Evolutionary conservation across 176 grass and related monocot genomes (phyloP), one percentile per base, ranked within the genome.

Genomic region (Eleusine coracana): DNA sequence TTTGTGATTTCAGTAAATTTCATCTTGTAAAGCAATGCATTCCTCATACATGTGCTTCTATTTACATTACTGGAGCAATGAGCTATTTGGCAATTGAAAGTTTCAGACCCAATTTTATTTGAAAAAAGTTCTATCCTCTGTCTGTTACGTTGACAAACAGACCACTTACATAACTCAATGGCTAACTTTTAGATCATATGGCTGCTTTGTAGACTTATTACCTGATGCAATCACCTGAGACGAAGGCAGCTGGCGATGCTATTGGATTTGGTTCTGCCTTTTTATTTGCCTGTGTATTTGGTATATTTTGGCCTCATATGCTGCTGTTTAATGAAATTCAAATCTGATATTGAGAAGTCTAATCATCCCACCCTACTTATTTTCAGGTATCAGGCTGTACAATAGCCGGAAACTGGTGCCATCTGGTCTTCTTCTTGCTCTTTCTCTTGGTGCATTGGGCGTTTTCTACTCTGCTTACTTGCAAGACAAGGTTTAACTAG

Each of bases 231-330:
- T 96, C 91, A 45, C 86, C 93, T 58, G 96, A 93, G 60, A 96
- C 93, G 6, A 93, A 90, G 77, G 85, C 78, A 51, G 41, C 84
- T 8, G 87, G 93, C 5, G 83, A 92, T 21, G 91, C 89, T 62
- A 67, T 96, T 71, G 93, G 96, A 72, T 99, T 99, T 50, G 96
- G 93, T 46, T 93, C 93, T 37, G 89, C 93, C 75, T 90, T 99
- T 77, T 67, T 99, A 70, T 99, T 99, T 74, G 86, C 93, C 29
- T 83, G 72, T 76, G 80, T 98, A 44, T 97, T 93, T 66, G 84
- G 94, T 93, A 80, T 42, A 68, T 84, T 81, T 68, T 52, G 42
- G 21, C 39, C 16, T 78, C 42, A 17, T 16, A 14, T 77, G 31
- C 25, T 78, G 73, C 7, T 25, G 1, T 70, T 74, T 66, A 15